Percentiles rank a stretch among this genome's conserved stretches.
These are phyloP conservation scores for Mycocalia duriaeana DNA, from an alignment of 1,284 basidiomycete species.

Conservation along the genomic window DNA sequence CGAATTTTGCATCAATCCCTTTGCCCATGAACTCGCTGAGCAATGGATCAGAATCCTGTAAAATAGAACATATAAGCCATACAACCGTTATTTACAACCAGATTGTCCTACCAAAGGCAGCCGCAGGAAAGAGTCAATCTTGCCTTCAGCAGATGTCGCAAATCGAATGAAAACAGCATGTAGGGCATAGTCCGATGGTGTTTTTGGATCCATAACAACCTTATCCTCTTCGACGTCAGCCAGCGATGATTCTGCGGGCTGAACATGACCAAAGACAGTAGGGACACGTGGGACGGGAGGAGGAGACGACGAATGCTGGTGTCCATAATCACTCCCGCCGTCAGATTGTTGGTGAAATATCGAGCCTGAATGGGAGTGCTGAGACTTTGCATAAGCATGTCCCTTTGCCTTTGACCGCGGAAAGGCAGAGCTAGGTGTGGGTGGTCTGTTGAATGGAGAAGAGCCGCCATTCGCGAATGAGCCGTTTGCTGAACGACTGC, in stretches of 20 bases:
- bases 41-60: constrained; percentile 64
- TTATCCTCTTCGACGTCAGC: constrained; percentile 62
- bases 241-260: constrained; percentile 46
- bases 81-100: neutral
- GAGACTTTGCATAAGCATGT: constrained; percentile 58
- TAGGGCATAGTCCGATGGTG: constrained; percentile 82
- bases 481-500: constrained; percentile 19
- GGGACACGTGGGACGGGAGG: constrained; percentile 76
- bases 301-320: constrained; percentile 51
- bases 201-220: constrained; percentile 64
- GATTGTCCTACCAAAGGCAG: constrained; percentile 55
- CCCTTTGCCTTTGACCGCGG: constrained; percentile 43
- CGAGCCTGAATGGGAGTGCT: constrained; percentile 71
- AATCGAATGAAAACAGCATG: constrained; percentile 85
- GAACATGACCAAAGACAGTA: constrained; percentile 43
- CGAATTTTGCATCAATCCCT: constrained; percentile 72
- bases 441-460: constrained; percentile 46
- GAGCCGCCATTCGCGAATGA: constrained; percentile 26
- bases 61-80: constrained; percentile 7
- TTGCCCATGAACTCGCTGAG: constrained; percentile 66
- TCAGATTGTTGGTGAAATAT: constrained; percentile 68
- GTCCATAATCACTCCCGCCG: constrained; percentile 60
- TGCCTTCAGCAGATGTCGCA: constrained; percentile 70
- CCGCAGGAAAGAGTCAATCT: constrained; percentile 70
- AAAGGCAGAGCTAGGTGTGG: constrained; percentile 53